Evolutionary conservation across 768 basidiomycete genomes (phyloP).

Genomic region (Boletellus sp.): DNA sequence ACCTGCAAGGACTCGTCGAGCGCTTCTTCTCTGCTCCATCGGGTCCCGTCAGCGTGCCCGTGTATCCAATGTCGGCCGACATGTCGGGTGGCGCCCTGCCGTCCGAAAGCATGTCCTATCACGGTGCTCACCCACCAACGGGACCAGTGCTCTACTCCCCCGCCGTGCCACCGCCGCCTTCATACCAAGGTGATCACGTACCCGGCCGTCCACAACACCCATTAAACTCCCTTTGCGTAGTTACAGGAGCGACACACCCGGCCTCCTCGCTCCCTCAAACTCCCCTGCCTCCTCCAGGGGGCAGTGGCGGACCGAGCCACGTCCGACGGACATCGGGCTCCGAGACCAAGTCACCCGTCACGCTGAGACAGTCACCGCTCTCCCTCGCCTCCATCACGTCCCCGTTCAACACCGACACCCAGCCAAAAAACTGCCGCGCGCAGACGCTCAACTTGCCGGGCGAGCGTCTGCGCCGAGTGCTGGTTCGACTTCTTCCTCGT

Average conservation of each 20-base stretch:
- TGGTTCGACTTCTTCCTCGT: slow-evolving; percentile 3
- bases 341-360: slow-evolving; percentile 29
- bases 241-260: slow-evolving; percentile 20
- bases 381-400: slow-evolving; percentile 41
- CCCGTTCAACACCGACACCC: slow-evolving; percentile 36
- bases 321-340: slow-evolving; percentile 28
- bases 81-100: slow-evolving; percentile 24
- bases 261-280: slow-evolving; percentile 19
- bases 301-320: slow-evolving; percentile 19
- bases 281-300: slow-evolving; percentile 1
- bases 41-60: slow-evolving; percentile 26
- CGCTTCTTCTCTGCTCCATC: slow-evolving; percentile 32
- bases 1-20: slow-evolving; percentile 54
- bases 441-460: slow-evolving; percentile 70
- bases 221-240: slow-evolving; percentile 26
- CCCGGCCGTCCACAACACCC: slow-evolving; percentile 27
- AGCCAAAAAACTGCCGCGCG: slow-evolving; percentile 77
- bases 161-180: slow-evolving; percentile 16
- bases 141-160: slow-evolving; percentile 26
- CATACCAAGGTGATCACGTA: slow-evolving; percentile 25
- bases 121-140: slow-evolving; percentile 24
- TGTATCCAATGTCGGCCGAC: slow-evolving; percentile 30
- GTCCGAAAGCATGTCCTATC: slow-evolving; percentile 27
- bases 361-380: slow-evolving; percentile 37
- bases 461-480: slow-evolving; percentile 69